Evolutionary conservation across 768 basidiomycete species (phyloP).

Genomic region (Termitomyces titanicus): DNA sequence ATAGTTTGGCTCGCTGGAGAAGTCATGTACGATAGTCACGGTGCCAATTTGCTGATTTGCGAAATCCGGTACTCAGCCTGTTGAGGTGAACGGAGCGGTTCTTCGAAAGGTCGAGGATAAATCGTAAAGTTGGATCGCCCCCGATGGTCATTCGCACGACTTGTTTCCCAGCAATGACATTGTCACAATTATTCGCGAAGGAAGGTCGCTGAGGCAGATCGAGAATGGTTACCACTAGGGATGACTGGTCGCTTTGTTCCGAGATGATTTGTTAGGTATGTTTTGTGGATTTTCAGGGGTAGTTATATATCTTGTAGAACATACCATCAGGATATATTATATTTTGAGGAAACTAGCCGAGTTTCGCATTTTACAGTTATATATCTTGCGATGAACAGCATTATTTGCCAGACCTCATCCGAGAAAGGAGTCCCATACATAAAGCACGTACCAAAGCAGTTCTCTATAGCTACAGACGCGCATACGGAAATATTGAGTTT

Average conservation of each 20-base stretch:
- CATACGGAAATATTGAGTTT: too few species aligned
- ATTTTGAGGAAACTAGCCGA: too few species aligned
- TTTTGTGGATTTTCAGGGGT: too few species aligned
- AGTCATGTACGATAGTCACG: neutral
- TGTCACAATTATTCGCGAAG: neutral
- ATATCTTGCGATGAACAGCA: too few species aligned
- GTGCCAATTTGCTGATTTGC: neutral
- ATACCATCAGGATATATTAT: too few species aligned
- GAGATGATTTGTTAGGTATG: too few species aligned
- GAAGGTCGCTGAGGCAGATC: neutral
- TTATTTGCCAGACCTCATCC: too few species aligned
- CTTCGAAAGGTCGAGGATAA: neutral
- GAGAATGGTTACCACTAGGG: neutral
- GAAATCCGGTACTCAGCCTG: neutral
- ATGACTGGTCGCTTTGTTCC: too few species aligned
- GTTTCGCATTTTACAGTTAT: too few species aligned
- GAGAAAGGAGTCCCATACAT: too few species aligned
- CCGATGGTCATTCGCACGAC: neutral
- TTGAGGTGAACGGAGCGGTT: neutral
- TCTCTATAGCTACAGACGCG: too few species aligned
- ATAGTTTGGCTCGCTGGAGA: neutral
- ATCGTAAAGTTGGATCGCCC: neutral
- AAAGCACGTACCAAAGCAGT: neutral
- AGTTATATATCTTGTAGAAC: too few species aligned
- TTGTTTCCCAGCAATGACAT: neutral